Evolutionary conservation across 768 basidiomycete species (phyloP), one percentile per base, ranked within the genome.

Genomic region (Stropharia rugosoannulata): DNA sequence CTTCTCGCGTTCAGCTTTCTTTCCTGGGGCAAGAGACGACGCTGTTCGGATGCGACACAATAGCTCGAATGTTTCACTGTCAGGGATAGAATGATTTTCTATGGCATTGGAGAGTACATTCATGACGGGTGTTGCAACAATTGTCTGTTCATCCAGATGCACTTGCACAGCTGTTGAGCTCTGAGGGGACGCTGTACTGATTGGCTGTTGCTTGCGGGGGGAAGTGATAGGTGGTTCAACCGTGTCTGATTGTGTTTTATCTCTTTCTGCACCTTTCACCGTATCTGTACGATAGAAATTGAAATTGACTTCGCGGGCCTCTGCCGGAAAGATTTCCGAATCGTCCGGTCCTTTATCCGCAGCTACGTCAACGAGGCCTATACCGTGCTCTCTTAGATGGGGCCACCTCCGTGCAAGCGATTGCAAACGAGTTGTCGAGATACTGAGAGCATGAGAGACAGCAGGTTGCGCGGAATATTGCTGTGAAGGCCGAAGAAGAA

Each of bases 381-480:
- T 76, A 8, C 89, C 88, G 62, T 87, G 82, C 67, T 95, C 93
- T 56, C 90, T 86, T 9, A 93, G 67, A 67, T 86, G 83, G 10
- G 90, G 83, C 90, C 93, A 95, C 51, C 90, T 84, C 63, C 88
- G 91, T 7, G 89, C 87, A 35, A 98, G 83, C 18, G 88, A 86
- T 57, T 90, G 83, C 11, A 98, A 79, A 49, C 91, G 88, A 54
- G 86, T 81, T 3, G 86, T 90, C 36, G 87, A 93, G 55, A 90
- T 89, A 70, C 81, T 89, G n/a, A 92, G 80, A 1, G 86, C 85
- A 61, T 89, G 84, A 39, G 91, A 88, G 49, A 95, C 87, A 11
- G 92, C 85, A 8, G 90, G 88, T 63, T 93, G 89, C 12, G 87
- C 84, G 7, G 92, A 94, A 69, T 97, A 98, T 68, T 98, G 95